phyloP scores from a whole-genome alignment of 805 yeast species.

The Ogataea corticis region DNA sequence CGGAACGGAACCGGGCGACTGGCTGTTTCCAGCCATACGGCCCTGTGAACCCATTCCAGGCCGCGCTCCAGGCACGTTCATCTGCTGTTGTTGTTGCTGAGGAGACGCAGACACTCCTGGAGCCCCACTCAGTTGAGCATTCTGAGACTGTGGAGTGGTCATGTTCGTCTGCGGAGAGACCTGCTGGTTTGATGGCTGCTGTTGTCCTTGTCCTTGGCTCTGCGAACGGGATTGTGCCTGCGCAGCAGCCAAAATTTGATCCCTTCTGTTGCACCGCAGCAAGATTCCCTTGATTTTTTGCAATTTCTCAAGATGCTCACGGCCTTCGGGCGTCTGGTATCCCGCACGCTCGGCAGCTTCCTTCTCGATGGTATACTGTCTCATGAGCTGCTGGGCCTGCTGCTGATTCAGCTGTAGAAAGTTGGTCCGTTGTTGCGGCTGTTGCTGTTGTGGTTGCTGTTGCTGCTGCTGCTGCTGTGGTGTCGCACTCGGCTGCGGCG shows the following conservation, averaged over 20 bases:
- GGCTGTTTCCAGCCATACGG: neutral
- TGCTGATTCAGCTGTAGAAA: constrained; percentile 42
- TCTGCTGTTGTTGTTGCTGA: constrained; percentile 10
- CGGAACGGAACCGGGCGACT: constrained; percentile 9
- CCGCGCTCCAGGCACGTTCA: constrained; percentile 22
- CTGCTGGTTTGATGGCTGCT: constrained; percentile 3
- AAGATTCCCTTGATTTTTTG: constrained; percentile 62
- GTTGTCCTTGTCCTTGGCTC: constrained; percentile 14
- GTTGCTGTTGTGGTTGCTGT: constrained; percentile 10
- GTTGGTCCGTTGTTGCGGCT: constrained; percentile 20
- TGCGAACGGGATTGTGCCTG: constrained; percentile 33
- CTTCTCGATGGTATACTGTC: constrained; percentile 57
- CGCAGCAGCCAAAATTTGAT: constrained; percentile 30
- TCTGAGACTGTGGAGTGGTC: constrained; percentile 15
- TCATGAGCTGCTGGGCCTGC: constrained; percentile 59
- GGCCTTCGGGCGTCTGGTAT: constrained; percentile 57
- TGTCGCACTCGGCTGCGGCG: constrained; percentile 13
- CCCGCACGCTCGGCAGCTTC: constrained; percentile 66
- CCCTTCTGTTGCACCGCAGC: constrained; percentile 40
- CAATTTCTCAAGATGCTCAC: constrained; percentile 62
- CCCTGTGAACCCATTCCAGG: constrained; percentile 25
- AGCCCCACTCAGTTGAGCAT: constrained; percentile 15
- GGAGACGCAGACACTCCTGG: constrained; percentile 15
- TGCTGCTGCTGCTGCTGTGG: constrained; percentile 11
- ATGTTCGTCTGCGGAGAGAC: constrained; percentile 11